phyloP scores from a whole-genome alignment of 768 basidiomycete species.

The Boletus huronensis region DNA sequence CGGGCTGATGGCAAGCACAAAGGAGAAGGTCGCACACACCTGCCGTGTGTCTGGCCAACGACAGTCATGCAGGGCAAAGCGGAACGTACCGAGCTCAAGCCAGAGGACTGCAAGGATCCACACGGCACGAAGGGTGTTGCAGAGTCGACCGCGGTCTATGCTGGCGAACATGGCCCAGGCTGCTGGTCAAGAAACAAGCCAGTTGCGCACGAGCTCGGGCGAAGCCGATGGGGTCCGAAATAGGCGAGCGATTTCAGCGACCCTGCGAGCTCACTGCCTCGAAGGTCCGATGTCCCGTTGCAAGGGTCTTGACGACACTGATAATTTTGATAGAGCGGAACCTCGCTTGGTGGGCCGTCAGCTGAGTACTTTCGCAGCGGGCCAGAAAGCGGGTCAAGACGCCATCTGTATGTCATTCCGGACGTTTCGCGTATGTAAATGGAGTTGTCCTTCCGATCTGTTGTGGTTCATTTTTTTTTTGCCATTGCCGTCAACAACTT shows the following conservation, averaged over 20 bases:
- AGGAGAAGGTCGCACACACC: slow-evolving; percentile 20
- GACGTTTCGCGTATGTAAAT: slow-evolving; percentile 12
- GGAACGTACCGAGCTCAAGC: slow-evolving; percentile 65
- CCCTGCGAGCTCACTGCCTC: neutral
- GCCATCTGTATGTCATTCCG: slow-evolving; percentile 9
- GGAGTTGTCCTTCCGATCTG: neutral
- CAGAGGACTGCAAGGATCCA: slow-evolving; percentile 69
- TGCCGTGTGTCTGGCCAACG: slow-evolving; percentile 55
- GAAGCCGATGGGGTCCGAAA: slow-evolving; percentile 6
- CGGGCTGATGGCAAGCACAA: neutral
- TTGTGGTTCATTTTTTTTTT: slow-evolving; percentile 1
- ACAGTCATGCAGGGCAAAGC: slow-evolving; percentile 45
- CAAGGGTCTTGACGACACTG: neutral
- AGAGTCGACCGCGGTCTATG: slow-evolving; percentile 1
- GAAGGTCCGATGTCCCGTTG: neutral
- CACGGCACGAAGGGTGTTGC: slow-evolving; percentile 43
- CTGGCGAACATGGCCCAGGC: slow-evolving; percentile 3
- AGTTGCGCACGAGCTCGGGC: neutral
- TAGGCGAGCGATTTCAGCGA: neutral
- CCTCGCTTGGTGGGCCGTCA: neutral
- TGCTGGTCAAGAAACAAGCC: neutral
- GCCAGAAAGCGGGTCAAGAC: no score
- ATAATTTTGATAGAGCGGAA: neutral
- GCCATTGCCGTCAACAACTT: slow-evolving; percentile 3
- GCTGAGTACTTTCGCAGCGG: neutral